phyloP scores from a whole-genome alignment of 129 eudicot species.

The Flaveria robusta region DNA sequence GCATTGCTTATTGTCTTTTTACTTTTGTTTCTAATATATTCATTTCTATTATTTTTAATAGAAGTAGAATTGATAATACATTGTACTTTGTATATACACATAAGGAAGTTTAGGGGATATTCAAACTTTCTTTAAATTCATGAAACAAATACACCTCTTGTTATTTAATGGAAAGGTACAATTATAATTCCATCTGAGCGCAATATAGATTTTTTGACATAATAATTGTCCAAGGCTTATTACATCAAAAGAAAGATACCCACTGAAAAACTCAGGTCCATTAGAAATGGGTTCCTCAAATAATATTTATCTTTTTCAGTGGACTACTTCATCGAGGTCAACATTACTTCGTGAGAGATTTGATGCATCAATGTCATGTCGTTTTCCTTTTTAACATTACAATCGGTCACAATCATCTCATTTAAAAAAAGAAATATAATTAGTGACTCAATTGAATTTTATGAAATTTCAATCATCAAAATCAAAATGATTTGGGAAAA shows the following conservation, averaged over 20 bases:
- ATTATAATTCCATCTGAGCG: neutral
- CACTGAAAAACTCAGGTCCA: conserved; percentile 19
- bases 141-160: no score
- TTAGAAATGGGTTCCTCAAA: conserved; percentile 21
- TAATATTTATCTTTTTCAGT: conserved; percentile 20
- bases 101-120: neutral
- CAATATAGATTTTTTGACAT: neutral
- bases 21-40: neutral
- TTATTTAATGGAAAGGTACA: no score
- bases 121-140: neutral
- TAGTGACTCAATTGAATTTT: neutral
- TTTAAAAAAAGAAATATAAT: neutral
- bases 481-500: neutral
- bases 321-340: conserved; percentile 24
- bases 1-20: neutral
- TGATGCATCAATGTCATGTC: conserved; percentile 25
- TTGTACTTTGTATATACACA: neutral
- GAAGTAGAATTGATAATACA: neutral
- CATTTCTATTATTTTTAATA: neutral
- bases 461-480: neutral
- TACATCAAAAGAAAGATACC: conserved; percentile 5
- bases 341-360: conserved; percentile 27
- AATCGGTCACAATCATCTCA: conserved; percentile 21
- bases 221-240: neutral
- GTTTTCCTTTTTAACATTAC: neutral